These are phyloP conservation scores for Leccinum olivaceopallidum DNA, from an alignment of 768 basidiomycete species.

Conservation along the genomic window DNA sequence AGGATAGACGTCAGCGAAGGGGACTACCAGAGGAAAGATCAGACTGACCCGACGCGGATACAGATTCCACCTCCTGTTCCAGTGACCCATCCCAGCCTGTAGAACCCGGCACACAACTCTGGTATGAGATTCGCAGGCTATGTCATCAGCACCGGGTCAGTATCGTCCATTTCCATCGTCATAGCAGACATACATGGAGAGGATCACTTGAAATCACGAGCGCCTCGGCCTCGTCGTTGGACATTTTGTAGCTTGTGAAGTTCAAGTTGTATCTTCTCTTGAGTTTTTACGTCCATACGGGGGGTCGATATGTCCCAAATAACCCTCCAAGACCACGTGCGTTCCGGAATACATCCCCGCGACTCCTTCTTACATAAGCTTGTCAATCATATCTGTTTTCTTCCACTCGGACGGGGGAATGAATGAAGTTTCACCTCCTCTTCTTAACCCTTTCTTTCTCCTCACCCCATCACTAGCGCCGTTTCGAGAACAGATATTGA, in stretches of 20 bases:
- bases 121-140: slow-evolving; percentile 93
- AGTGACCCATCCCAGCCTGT: slow-evolving; percentile 89
- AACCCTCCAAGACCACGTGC: neutral
- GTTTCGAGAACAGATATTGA: neutral
- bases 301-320: neutral
- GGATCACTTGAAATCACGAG: slow-evolving; percentile 64
- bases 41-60: slow-evolving; percentile 63
- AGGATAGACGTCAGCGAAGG: neutral
- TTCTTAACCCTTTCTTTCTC: neutral
- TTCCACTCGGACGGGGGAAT: neutral
- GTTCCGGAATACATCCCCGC: neutral
- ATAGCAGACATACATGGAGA: slow-evolving; percentile 48
- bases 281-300: neutral
- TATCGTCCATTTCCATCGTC: neutral
- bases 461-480: neutral
- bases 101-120: slow-evolving; percentile 81
- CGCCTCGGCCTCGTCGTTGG: slow-evolving; percentile 38
- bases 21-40: neutral
- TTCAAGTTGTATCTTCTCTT: too few species aligned
- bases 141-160: neutral
- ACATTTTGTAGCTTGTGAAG: slow-evolving; percentile 11
- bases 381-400: too few species aligned
- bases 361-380: too few species aligned
- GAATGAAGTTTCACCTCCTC: neutral
- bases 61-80: slow-evolving; percentile 85